phyloP scores from a whole-genome alignment of 2,329 filamentous ascomycete genomes.

The Aspergillus hortae region DNA sequence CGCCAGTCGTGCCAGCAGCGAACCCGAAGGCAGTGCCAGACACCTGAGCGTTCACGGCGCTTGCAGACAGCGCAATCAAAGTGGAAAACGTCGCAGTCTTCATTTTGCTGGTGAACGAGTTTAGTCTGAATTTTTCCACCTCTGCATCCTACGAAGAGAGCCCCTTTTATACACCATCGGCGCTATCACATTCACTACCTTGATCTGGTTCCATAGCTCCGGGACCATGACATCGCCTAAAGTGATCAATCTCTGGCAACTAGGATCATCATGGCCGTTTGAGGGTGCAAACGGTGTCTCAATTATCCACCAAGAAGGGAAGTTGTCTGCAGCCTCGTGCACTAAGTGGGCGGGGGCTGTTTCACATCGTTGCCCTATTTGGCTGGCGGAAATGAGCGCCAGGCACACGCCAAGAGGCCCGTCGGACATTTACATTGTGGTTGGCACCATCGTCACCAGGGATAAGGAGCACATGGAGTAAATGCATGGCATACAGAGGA shows the following conservation, averaged over 20 bases:
- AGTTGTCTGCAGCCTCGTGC: neutral
- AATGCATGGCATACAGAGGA: too few species aligned
- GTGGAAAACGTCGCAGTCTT: slow-evolving; percentile 1
- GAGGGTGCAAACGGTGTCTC: neutral
- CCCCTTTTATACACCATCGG: neutral
- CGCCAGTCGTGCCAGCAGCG: slow-evolving; percentile 14
- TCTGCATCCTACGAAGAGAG: too few species aligned
- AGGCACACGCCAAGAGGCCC: neutral
- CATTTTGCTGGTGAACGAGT: neutral
- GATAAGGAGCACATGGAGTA: too few species aligned
- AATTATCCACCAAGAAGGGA: neutral
- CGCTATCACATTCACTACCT: too few species aligned
- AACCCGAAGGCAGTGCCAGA: slow-evolving; percentile 11
- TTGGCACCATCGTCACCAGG: neutral
- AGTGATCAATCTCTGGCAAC: too few species aligned
- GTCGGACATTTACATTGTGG: neutral
- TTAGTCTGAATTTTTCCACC: neutral
- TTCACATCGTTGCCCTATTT: neutral
- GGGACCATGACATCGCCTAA: too few species aligned
- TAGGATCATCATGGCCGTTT: neutral
- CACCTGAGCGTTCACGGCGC: slow-evolving; percentile 9
- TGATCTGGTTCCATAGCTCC: too few species aligned
- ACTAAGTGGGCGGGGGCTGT: neutral
- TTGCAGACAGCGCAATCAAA: slow-evolving; percentile 1
- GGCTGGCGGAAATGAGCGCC: neutral